Percentiles rank a stretch among this genome's conserved stretches.
phyloP scores from a whole-genome alignment of 2,329 filamentous ascomycete genomes.

The Pseudogymnoascus verrucosus region DNA sequence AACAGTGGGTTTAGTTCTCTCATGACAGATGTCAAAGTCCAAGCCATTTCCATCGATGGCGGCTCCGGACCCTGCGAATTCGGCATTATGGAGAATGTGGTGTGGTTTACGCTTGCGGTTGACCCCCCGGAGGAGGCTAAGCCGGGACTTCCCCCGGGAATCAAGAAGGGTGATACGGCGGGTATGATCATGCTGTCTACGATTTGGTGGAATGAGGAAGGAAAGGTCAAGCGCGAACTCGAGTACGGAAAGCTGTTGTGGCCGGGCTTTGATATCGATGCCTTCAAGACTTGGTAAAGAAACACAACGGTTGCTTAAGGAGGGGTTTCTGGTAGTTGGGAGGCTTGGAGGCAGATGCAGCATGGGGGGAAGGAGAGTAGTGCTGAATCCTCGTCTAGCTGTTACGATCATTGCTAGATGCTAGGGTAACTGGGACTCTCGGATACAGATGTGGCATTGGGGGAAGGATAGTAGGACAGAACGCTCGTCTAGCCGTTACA shows the following conservation, averaged over 20 bases:
- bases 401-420: not conserved
- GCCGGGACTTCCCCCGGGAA: conserved; percentile 8
- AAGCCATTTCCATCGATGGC: conserved; percentile 3
- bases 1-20: not conserved
- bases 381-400: not conserved
- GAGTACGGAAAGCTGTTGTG: not conserved
- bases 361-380: not conserved
- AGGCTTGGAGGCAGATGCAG: not conserved
- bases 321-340: not conserved
- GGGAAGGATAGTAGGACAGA: not conserved
- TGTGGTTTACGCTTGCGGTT: conserved; percentile 8
- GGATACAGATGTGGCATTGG: not conserved
- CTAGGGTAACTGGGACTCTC: not conserved
- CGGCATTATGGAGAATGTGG: conserved; percentile 10
- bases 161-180: conserved; percentile 8
- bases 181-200: not conserved
- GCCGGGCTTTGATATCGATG: not conserved
- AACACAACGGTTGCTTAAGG: not conserved
- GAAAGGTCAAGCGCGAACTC: not conserved
- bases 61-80: conserved; percentile 7
- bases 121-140: conserved; percentile 3
- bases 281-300: not conserved
- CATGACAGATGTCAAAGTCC: not conserved
- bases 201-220: not conserved
- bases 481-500: not conserved